Conservation (phyloP, 495 filamentous ascomycete genomes). For the Darksidea phi region DNA sequence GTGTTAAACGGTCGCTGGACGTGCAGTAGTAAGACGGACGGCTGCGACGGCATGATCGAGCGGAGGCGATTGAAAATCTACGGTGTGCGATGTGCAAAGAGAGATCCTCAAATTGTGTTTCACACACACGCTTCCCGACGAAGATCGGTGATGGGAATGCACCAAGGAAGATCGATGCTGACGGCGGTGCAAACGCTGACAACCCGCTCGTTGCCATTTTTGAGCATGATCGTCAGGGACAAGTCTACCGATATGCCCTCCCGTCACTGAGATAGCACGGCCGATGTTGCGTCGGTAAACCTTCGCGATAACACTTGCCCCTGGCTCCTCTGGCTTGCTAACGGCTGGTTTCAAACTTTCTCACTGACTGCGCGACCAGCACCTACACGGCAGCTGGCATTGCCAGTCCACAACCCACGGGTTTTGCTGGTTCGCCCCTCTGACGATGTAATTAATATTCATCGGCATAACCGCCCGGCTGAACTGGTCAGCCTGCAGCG, state of each 20-base stretch:
- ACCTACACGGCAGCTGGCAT: background rate
- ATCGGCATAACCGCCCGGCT: slow-evolving; percentile 25
- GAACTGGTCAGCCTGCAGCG: slow-evolving; percentile 4
- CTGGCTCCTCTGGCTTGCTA: background rate
- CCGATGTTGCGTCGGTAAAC: background rate
- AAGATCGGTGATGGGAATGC: background rate
- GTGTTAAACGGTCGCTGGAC: too few species aligned
- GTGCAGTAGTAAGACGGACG: too few species aligned
- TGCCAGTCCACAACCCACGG: background rate
- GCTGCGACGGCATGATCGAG: too few species aligned
- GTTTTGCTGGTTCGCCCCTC: background rate
- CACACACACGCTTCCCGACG: background rate
- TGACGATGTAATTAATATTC: background rate
- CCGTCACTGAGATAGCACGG: background rate
- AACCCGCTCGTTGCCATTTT: background rate
- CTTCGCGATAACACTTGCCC: background rate
- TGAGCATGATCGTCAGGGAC: background rate
- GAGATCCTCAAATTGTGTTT: background rate
- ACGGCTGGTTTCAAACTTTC: background rate
- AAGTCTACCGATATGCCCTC: background rate
- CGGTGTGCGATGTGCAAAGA: too few species aligned
- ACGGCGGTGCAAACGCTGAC: background rate
- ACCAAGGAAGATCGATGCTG: background rate
- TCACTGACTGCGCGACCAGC: background rate
- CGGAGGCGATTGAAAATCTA: too few species aligned